Conservation (phyloP, 345 rosid genomes). For the Firmiana major region DNA sequence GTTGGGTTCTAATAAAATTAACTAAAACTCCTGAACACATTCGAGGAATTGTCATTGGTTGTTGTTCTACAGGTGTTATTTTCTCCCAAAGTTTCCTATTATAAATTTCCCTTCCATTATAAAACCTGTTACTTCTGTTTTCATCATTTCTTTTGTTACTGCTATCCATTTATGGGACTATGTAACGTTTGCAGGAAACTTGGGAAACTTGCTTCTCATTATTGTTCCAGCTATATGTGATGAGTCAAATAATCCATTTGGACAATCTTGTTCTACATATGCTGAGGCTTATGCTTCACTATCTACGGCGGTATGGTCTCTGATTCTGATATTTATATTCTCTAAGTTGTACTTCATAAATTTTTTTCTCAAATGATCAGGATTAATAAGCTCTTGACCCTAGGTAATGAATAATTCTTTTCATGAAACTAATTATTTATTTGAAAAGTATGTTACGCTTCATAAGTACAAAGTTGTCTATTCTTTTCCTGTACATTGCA, state of each 20-base stretch:
- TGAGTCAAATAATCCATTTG: slow-evolving; percentile 45
- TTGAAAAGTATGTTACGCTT: background rate
- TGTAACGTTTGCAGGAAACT: slow-evolving; percentile 30
- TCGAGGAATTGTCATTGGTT: slow-evolving; percentile 42
- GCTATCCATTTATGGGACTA: too few relatives aligned
- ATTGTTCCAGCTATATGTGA: slow-evolving; percentile 48
- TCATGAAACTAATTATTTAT: background rate
- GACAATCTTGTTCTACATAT: slow-evolving; percentile 35
- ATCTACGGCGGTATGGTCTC: slow-evolving; percentile 39
- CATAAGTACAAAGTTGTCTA: background rate
- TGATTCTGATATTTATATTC: background rate
- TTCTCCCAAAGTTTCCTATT: background rate
- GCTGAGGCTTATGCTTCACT: slow-evolving; percentile 45
- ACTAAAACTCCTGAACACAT: slow-evolving; percentile 39
- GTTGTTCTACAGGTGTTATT: slow-evolving; percentile 44
- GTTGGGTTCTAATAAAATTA: slow-evolving; percentile 40
- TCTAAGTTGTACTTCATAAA: background rate
- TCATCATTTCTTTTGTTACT: background rate
- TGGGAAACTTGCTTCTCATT: slow-evolving; percentile 45
- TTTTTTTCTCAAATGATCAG: background rate
- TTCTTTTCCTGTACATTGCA: background rate
- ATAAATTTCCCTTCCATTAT: background rate
- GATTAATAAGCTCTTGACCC: too few relatives aligned
- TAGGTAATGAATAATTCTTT: background rate
- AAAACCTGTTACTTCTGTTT: background rate